Evolutionary conservation across 2,329 filamentous ascomycete species (phyloP).

Genomic region (Dothideomycetes sp.): DNA sequence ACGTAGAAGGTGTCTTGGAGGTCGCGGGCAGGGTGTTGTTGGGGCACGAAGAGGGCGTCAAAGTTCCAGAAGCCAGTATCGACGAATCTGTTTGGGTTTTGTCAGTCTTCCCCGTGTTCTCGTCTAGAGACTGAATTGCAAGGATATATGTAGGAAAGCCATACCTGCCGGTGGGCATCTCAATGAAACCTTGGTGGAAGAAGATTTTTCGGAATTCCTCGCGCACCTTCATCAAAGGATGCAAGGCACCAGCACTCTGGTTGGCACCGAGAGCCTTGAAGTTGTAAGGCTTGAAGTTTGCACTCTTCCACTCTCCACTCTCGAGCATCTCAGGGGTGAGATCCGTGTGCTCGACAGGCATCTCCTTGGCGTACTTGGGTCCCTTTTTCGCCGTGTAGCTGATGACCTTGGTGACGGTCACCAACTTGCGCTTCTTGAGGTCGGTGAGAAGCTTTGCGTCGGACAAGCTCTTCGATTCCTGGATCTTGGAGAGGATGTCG

Average conservation of each 20-base stretch:
- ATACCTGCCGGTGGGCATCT: constrained; percentile 84
- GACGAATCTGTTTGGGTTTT: constrained; percentile 54
- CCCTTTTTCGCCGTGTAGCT: constrained; percentile 79
- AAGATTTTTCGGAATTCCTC: constrained; percentile 96
- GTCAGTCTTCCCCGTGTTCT: neutral
- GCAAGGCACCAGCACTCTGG: constrained; percentile 42
- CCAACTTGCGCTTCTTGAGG: constrained; percentile 83
- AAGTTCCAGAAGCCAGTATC: constrained; percentile 99
- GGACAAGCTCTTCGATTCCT: constrained; percentile 56
- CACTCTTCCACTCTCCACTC: constrained; percentile 83
- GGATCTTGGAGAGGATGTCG: constrained; percentile 64
- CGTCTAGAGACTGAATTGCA: neutral
- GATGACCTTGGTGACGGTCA: constrained; percentile 74
- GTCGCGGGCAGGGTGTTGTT: constrained; percentile 95
- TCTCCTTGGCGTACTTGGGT: constrained; percentile 76
- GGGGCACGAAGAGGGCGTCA: constrained; percentile 89
- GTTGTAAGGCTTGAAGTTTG: constrained; percentile 77
- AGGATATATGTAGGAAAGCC: constrained; percentile 12
- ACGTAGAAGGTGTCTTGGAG: constrained; percentile 99
- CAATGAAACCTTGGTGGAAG: constrained; percentile 97
- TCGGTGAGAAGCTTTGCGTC: constrained; percentile 72
- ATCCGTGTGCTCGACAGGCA: constrained; percentile 89
- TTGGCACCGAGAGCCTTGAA: constrained; percentile 64
- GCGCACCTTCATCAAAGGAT: constrained; percentile 78
- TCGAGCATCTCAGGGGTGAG: constrained; percentile 87